These are phyloP conservation scores for Elaeis oleifera DNA, from an alignment of 202 grass and related monocot genomes.

Conservation along the genomic window DNA sequence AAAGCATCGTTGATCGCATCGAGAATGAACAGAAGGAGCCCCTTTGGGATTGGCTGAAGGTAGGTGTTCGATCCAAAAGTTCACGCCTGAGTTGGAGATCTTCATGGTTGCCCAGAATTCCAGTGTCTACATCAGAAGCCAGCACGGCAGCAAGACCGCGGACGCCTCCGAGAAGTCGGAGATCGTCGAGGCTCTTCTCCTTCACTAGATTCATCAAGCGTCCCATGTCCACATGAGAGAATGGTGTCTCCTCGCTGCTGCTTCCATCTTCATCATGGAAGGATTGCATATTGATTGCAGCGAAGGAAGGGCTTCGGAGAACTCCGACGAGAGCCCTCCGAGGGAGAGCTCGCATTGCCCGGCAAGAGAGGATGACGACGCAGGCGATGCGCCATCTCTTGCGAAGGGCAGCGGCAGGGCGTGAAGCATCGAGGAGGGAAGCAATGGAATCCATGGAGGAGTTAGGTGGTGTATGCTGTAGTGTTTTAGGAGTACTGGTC, in stretches of 20 bases:
- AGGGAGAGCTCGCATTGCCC: slow-evolving; percentile 6
- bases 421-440: slow-evolving; percentile 5
- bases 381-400: slow-evolving; percentile 40
- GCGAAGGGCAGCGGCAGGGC: background rate
- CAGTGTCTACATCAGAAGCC: slow-evolving; percentile 19
- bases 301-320: background rate
- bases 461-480: too few species aligned
- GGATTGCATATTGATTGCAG: slow-evolving; percentile 16
- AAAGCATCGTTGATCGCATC: slow-evolving; percentile 62
- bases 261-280: background rate
- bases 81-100: slow-evolving; percentile 22
- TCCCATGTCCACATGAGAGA: background rate
- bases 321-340: background rate
- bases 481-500: too few species aligned
- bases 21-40: slow-evolving; percentile 39
- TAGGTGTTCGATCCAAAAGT: slow-evolving; percentile 56
- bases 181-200: slow-evolving; percentile 16
- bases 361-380: slow-evolving; percentile 46
- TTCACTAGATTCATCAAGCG: slow-evolving; percentile 38
- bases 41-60: slow-evolving; percentile 39
- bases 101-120: slow-evolving; percentile 21
- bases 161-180: slow-evolving; percentile 34
- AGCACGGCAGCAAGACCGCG: slow-evolving; percentile 14
- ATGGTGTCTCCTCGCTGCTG: background rate
- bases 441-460: slow-evolving; percentile 30